Evolutionary conservation across 164 flowering plant species (phyloP).

Genomic region (Kingdonia uniflora): DNA sequence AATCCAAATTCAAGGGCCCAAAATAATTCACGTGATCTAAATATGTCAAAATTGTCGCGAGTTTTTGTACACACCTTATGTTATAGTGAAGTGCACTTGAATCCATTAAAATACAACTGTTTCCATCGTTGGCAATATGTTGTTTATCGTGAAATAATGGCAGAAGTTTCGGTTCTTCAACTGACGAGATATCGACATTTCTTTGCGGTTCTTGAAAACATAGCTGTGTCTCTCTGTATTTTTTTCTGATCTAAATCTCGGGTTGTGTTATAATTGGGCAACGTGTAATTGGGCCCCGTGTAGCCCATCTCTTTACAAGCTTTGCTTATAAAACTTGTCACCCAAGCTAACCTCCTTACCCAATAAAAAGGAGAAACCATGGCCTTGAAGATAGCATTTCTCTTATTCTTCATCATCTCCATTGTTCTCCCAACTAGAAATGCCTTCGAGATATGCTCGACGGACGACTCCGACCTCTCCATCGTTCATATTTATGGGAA

Average conservation of each 20-base stretch:
- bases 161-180: constrained; percentile 29
- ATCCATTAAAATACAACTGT: too few species aligned
- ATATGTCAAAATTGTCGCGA: too few species aligned
- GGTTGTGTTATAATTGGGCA: too few species aligned
- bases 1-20: too few species aligned
- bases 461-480: constrained; percentile 44
- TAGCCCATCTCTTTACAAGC: neutral
- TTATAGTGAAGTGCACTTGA: too few species aligned
- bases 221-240: too few species aligned
- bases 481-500: constrained; percentile 59
- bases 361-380: constrained; percentile 16
- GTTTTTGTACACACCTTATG: too few species aligned
- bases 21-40: too few species aligned
- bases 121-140: too few species aligned
- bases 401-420: constrained; percentile 23
- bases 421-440: constrained; percentile 11
- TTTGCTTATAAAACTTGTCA: constrained; percentile 7
- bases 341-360: neutral
- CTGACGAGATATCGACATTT: constrained; percentile 19
- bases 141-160: neutral
- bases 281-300: too few species aligned
- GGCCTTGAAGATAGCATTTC: constrained; percentile 16
- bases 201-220: too few species aligned
- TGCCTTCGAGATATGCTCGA: constrained; percentile 33
- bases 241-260: too few species aligned